Conservation (phyloP, 73 alveolate genomes). For the Paramecium tetraurelia region DNA sequence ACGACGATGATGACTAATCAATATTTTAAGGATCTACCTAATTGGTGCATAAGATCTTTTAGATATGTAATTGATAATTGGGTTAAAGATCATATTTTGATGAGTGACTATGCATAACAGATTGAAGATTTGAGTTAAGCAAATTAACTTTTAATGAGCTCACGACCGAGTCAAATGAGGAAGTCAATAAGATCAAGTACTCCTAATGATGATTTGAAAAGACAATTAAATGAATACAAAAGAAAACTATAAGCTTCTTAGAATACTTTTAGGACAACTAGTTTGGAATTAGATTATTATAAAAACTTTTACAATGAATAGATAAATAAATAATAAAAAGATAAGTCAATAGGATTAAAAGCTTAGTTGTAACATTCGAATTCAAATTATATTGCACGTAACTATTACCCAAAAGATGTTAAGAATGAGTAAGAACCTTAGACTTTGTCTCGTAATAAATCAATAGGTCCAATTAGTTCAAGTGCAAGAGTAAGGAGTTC, state of each 20-base stretch:
- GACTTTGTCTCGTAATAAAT: not conserved
- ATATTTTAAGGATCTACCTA: constrained; percentile 3
- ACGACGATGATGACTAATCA: not conserved
- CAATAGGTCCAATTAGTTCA: not conserved
- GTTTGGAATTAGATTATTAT: constrained; percentile 10
- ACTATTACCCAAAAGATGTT: not conserved
- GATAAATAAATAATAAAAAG: not conserved
- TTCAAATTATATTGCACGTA: not conserved
- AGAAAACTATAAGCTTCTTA: not conserved
- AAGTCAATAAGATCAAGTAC: not conserved
- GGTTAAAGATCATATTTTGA: not conserved
- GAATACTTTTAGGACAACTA: not conserved
- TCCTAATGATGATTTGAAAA: not conserved
- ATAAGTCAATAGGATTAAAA: not conserved
- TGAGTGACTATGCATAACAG: not conserved
- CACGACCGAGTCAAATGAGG: not conserved
- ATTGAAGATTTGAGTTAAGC: not conserved
- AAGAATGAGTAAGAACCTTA: not conserved
- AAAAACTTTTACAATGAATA: not conserved
- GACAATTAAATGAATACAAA: not conserved
- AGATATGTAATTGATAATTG: constrained; percentile 14
- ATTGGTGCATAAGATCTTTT: constrained; percentile 1
- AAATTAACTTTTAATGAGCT: not conserved
- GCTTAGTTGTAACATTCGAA: not conserved
- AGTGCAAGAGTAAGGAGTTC: not conserved